Evolutionary conservation across 2,329 filamentous ascomycete species (phyloP).

Genomic region (Colletotrichum costaricense): DNA sequence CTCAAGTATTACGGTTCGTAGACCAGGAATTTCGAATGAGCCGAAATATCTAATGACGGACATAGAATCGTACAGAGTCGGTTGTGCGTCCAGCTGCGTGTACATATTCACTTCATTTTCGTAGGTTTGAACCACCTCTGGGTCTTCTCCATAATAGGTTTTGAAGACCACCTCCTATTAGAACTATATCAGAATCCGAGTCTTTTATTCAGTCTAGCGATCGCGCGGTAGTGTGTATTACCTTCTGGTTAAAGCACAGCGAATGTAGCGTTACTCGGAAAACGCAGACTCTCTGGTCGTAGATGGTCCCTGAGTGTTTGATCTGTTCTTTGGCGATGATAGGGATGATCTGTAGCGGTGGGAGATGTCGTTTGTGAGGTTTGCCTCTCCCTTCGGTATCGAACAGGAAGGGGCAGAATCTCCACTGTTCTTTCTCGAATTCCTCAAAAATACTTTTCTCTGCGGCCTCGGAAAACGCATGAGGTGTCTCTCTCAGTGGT

Average conservation of each 20-base stretch:
- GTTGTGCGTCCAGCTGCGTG: background rate
- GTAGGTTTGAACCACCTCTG: background rate
- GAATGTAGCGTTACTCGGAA: background rate
- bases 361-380: background rate
- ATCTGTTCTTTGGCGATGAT: background rate
- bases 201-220: no score
- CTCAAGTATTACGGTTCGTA: background rate
- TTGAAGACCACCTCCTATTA: conserved; percentile 1
- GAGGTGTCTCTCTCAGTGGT: no score
- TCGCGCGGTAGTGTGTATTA: background rate
- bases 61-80: background rate
- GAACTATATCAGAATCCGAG: background rate
- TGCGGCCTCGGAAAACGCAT: no score
- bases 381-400: background rate
- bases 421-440: conserved; percentile 7
- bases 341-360: background rate
- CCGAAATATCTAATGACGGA: background rate
- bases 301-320: background rate
- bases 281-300: background rate
- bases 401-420: background rate
- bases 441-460: background rate
- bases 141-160: background rate
- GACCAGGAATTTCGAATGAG: background rate
- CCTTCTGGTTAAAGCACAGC: background rate
- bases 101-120: background rate